Percentiles rank a stretch among this genome's conserved stretches.
These are phyloP conservation scores for Spiraea crenata DNA, from an alignment of 331 rosid genomes.

Conservation along the genomic window DNA sequence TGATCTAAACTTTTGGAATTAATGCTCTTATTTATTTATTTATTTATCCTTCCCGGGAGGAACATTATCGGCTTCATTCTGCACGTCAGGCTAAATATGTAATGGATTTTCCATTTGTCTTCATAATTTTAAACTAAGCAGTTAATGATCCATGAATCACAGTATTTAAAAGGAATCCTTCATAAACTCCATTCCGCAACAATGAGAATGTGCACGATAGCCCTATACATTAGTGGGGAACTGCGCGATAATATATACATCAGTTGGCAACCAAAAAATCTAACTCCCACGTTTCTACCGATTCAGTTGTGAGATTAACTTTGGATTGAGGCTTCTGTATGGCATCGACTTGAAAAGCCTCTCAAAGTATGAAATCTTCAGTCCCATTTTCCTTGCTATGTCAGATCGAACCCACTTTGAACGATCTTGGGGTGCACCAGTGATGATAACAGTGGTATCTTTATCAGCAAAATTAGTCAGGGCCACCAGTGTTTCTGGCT, in stretches of 20 bases:
- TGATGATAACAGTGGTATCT: slow-evolving; percentile 15
- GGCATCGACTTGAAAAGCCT: slow-evolving; percentile 20
- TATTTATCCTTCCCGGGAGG: not conserved
- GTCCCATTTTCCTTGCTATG: slow-evolving; percentile 31
- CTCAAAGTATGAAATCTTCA: slow-evolving; percentile 33
- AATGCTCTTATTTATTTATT: not conserved
- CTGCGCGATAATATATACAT: too few species aligned
- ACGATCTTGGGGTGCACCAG: too few species aligned
- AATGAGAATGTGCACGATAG: too few species aligned
- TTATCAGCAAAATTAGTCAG: slow-evolving; percentile 26
- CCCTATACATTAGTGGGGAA: too few species aligned
- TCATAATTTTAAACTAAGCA: too few species aligned
- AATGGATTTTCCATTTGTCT: too few species aligned
- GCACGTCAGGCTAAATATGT: too few species aligned
- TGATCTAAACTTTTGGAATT: not conserved
- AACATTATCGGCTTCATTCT: not conserved
- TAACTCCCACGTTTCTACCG: not conserved
- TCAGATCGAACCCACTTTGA: slow-evolving; percentile 30
- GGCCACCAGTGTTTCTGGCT: slow-evolving; percentile 31
- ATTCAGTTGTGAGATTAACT: slow-evolving; percentile 12
- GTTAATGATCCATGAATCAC: too few species aligned
- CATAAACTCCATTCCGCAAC: not conserved
- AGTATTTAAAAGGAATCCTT: not conserved
- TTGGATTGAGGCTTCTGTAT: slow-evolving; percentile 11
- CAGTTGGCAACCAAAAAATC: not conserved